Conservation (phyloP, 108 stramenopile species). For the Nitzschia sp. region DNA sequence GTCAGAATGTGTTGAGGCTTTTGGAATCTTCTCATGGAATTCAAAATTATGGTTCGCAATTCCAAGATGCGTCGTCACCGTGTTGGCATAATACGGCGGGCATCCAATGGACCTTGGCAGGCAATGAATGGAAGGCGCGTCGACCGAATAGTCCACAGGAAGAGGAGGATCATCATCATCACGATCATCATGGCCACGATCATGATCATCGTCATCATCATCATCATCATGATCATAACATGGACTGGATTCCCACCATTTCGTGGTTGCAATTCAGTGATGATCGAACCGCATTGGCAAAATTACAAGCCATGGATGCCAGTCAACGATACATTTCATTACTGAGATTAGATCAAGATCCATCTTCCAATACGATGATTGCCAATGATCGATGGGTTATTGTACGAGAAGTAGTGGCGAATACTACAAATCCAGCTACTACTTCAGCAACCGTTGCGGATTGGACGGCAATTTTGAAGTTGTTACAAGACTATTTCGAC, state of each 20-base stretch:
- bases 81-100: constrained; percentile 17
- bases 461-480: not conserved
- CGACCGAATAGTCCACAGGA: too few relatives aligned
- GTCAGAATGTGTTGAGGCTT: constrained; percentile 24
- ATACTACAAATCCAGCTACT: not conserved
- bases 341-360: constrained; percentile 15
- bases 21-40: constrained; percentile 35
- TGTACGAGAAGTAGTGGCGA: constrained; percentile 27
- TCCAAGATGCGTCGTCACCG: constrained; percentile 13
- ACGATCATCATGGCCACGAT: not conserved
- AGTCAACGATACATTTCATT: constrained; percentile 20
- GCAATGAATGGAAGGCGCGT: not conserved
- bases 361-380: not conserved
- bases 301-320: constrained; percentile 25
- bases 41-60: not conserved
- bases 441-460: not conserved
- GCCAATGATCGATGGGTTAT: constrained; percentile 37
- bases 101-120: not conserved
- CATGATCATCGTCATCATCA: not conserved
- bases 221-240: not conserved
- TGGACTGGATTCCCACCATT: constrained; percentile 16
- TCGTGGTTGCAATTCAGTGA: constrained; percentile 25
- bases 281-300: constrained; percentile 29
- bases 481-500: constrained; percentile 17
- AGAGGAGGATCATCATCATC: not conserved